Evolutionary conservation across 2,329 filamentous ascomycete species (phyloP).

Genomic region (Cordyceps javanica): DNA sequence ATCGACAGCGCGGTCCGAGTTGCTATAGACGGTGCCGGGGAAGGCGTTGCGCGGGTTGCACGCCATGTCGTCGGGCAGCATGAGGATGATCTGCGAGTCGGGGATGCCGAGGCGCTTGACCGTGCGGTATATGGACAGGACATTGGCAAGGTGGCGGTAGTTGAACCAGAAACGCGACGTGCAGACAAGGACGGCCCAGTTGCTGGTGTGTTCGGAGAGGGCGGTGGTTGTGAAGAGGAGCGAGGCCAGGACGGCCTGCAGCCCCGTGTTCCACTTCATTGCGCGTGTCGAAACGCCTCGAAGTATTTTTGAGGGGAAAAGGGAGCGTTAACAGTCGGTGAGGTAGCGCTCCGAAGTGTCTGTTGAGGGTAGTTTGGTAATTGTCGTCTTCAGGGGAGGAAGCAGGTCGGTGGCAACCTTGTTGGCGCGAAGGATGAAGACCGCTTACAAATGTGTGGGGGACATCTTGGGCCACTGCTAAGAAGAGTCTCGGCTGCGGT

Average conservation of each 20-base stretch:
- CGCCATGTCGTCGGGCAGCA: slow-evolving; percentile 99
- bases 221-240: slow-evolving; percentile 40
- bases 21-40: slow-evolving; percentile 96
- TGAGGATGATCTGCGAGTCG: slow-evolving; percentile 97
- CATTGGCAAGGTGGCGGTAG: slow-evolving; percentile 96
- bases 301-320: neutral
- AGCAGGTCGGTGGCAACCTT: neutral
- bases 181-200: slow-evolving; percentile 98
- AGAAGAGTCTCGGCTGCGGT: no score
- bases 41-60: slow-evolving; percentile 99
- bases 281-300: slow-evolving; percentile 2
- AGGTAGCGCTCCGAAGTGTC: neutral
- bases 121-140: slow-evolving; percentile 93
- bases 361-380: neutral
- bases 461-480: neutral
- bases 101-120: slow-evolving; percentile 97
- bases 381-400: neutral
- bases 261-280: slow-evolving; percentile 46
- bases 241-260: slow-evolving; percentile 43
- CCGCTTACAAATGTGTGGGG: slow-evolving; percentile 10
- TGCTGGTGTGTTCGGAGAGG: slow-evolving; percentile 81
- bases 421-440: neutral
- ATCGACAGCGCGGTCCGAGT: slow-evolving; percentile 90
- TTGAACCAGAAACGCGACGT: slow-evolving; percentile 99
- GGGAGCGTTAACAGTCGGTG: neutral